Evolutionary conservation across 1,284 basidiomycete species (phyloP).

Genomic region (Ganoderma meredithae): DNA sequence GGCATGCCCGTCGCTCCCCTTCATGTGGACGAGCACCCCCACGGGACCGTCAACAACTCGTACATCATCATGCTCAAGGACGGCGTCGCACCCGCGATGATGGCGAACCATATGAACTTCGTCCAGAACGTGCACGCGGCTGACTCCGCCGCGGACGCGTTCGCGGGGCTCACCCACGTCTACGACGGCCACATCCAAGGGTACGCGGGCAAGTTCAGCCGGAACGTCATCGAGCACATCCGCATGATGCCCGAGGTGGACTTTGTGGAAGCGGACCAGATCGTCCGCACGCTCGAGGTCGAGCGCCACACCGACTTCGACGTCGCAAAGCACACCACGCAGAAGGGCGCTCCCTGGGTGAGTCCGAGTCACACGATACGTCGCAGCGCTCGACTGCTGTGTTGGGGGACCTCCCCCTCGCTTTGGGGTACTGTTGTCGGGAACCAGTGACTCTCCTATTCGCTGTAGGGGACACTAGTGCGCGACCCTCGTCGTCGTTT

Average conservation of each 20-base stretch:
- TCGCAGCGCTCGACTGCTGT: neutral
- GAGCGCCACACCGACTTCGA: conserved; percentile 64
- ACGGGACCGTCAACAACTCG: conserved; percentile 83
- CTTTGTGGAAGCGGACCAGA: conserved; percentile 93
- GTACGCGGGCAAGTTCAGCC: conserved; percentile 88
- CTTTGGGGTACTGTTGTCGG: neutral
- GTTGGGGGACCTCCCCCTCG: neutral
- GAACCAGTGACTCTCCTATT: neutral
- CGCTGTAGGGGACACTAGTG: neutral
- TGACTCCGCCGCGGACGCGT: conserved; percentile 54
- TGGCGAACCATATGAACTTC: conserved; percentile 80
- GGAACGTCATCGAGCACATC: conserved; percentile 79
- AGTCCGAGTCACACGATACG: conserved; percentile 41
- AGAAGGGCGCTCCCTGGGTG: conserved; percentile 93
- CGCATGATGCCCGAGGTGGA: conserved; percentile 91
- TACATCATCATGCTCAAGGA: conserved; percentile 93
- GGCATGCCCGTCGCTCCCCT: conserved; percentile 65
- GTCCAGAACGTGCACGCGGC: conserved; percentile 63
- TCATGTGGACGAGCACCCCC: conserved; percentile 60
- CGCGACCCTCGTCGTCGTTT: neutral
- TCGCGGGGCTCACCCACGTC: conserved; percentile 69
- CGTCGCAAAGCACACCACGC: conserved; percentile 52
- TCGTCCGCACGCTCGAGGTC: conserved; percentile 76
- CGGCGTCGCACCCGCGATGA: conserved; percentile 60
- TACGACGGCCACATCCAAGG: conserved; percentile 80